Evolutionary conservation across 1,284 basidiomycete genomes (phyloP).

Genomic region (Papiliotrema fonsecae): DNA sequence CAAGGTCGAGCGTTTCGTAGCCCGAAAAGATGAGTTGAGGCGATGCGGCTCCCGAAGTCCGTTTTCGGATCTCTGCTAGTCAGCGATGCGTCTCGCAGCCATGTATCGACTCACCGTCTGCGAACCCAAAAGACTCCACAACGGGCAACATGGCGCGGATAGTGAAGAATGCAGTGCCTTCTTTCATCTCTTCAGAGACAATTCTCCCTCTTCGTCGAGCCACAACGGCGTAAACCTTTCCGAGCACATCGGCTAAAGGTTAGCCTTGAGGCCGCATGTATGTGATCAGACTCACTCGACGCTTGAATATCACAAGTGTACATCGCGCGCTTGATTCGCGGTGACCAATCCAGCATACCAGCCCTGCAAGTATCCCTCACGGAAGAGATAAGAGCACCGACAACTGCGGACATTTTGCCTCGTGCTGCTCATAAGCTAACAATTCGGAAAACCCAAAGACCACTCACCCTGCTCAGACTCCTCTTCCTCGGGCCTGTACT

Average conservation of each 20-base stretch:
- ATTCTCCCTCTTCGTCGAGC: constrained; percentile 85
- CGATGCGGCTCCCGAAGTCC: constrained; percentile 92
- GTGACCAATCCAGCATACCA: constrained; percentile 94
- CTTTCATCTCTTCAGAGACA: constrained; percentile 96
- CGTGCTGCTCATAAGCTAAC: constrained; percentile 52
- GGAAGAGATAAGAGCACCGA: constrained; percentile 82
- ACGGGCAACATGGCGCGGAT: constrained; percentile 89
- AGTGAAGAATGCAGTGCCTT: constrained; percentile 92
- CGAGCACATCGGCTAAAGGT: constrained; percentile 83
- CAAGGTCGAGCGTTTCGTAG: constrained; percentile 80
- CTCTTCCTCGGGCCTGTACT: constrained; percentile 52
- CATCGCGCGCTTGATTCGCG: constrained; percentile 94
- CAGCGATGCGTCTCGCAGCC: not conserved
- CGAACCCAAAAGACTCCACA: constrained; percentile 95
- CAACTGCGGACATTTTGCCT: constrained; percentile 65
- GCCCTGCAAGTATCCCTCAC: constrained; percentile 83
- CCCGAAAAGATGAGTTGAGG: constrained; percentile 96
- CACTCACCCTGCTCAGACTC: constrained; percentile 59
- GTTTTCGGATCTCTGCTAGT: constrained; percentile 82
- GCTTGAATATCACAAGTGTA: constrained; percentile 99
- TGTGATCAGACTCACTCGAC: constrained; percentile 63
- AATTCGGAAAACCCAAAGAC: constrained; percentile 41
- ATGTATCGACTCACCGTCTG: constrained; percentile 63
- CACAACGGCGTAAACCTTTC: constrained; percentile 95
- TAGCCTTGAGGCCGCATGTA: not conserved